Evolutionary conservation across 148 eudicot species (phyloP).

Genomic region (Diospyros lotus): DNA sequence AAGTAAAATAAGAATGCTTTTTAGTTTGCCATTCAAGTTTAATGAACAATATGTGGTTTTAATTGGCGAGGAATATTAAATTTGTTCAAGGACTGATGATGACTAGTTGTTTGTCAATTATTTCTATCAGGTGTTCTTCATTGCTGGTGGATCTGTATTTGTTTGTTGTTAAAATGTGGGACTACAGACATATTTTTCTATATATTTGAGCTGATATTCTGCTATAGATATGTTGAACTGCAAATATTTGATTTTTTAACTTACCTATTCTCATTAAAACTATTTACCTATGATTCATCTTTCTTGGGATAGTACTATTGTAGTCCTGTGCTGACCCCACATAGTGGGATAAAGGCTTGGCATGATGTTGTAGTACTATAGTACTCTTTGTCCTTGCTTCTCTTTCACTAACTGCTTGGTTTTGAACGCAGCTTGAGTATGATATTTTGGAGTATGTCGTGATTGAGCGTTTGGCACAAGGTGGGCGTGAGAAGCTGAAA

Average conservation of each 20-base stretch:
- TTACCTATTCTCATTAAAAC: neutral
- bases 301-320: neutral
- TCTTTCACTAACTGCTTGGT: slow-evolving; percentile 5
- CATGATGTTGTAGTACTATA: too few species aligned
- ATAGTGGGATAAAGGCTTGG: too few species aligned
- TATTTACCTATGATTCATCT: too few species aligned
- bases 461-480: slow-evolving; percentile 86
- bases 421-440: slow-evolving; percentile 70
- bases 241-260: neutral
- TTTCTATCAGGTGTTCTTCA: neutral
- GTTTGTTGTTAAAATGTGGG: neutral
- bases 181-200: neutral
- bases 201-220: neutral
- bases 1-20: neutral
- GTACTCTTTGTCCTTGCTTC: neutral
- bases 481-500: slow-evolving; percentile 91
- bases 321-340: too few species aligned
- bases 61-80: neutral
- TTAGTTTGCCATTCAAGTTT: neutral
- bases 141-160: neutral
- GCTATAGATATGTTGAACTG: neutral
- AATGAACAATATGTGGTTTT: neutral
- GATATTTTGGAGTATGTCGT: slow-evolving; percentile 97
- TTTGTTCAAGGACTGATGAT: neutral
- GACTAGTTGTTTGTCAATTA: neutral